phyloP scores from a whole-genome alignment of 176 grass and related monocot genomes.

The Phoenix dactylifera region DNA sequence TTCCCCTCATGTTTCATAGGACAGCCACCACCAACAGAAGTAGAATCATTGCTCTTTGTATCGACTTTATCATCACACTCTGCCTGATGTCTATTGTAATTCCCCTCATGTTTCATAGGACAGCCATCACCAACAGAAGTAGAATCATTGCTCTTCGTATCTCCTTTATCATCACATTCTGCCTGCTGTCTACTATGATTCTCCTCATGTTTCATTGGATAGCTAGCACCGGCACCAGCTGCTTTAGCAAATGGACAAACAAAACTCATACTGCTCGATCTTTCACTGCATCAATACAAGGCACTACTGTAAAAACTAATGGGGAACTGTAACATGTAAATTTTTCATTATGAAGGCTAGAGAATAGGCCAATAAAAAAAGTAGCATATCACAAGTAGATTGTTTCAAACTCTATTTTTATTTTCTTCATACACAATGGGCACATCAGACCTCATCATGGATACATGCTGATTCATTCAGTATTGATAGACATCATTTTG shows the following conservation, averaged over 20 bases:
- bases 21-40: constrained; percentile 19
- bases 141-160: constrained; percentile 28
- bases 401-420: no score
- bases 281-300: constrained; percentile 4
- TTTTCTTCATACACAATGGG: no score
- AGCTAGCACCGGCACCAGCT: constrained; percentile 10
- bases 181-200: constrained; percentile 12
- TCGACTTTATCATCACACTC: constrained; percentile 13
- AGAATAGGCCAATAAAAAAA: no score
- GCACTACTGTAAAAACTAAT: not conserved
- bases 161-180: constrained; percentile 8
- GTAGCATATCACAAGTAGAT: no score
- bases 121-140: constrained; percentile 18
- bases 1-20: constrained; percentile 40
- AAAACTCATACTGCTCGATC: constrained; percentile 37
- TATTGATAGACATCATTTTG: no score
- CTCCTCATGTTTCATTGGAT: constrained; percentile 47
- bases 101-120: constrained; percentile 42
- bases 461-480: no score
- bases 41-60: constrained; percentile 28
- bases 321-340: no score
- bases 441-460: no score
- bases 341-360: no score
- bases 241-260: constrained; percentile 47
- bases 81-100: constrained; percentile 11